Conservation (phyloP, 768 basidiomycete species). For the Suillus weaverae region DNA sequence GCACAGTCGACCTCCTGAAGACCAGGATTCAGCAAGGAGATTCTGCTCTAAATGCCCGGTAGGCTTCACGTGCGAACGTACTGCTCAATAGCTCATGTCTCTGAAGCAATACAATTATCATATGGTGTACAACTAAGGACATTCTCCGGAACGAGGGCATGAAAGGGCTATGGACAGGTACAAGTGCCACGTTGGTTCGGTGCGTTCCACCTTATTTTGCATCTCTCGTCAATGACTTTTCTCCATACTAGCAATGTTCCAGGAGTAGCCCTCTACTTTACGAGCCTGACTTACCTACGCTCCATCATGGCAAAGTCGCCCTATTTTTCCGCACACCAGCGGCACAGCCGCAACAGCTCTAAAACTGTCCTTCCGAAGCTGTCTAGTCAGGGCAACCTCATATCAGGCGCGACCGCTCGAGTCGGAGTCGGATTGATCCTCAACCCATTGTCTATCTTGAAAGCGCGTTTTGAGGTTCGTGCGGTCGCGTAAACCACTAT, state of each 20-base stretch:
- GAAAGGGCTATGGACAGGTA: slow-evolving; percentile 85
- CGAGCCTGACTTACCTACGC: slow-evolving; percentile 81
- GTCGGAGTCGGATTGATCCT: slow-evolving; percentile 79
- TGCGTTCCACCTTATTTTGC: slow-evolving; percentile 22
- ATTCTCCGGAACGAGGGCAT: slow-evolving; percentile 67
- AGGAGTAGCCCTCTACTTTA: slow-evolving; percentile 91
- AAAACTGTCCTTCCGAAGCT: slow-evolving; percentile 68
- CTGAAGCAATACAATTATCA: slow-evolving; percentile 37
- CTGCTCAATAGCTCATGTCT: slow-evolving; percentile 1
- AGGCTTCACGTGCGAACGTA: slow-evolving; percentile 15
- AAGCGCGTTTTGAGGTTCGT: slow-evolving; percentile 87
- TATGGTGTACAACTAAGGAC: slow-evolving; percentile 52
- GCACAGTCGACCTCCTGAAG: slow-evolving; percentile 82
- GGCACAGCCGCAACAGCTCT: slow-evolving; percentile 18
- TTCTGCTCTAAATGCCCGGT: slow-evolving; percentile 41
- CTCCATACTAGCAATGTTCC: slow-evolving; percentile 72
- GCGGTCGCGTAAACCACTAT: neutral
- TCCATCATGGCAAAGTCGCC: slow-evolving; percentile 69
- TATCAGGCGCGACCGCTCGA: slow-evolving; percentile 83
- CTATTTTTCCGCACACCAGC: slow-evolving; percentile 53
- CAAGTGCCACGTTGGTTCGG: slow-evolving; percentile 77
- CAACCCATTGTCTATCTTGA: slow-evolving; percentile 89
- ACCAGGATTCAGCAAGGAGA: slow-evolving; percentile 89
- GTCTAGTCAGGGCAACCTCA: slow-evolving; percentile 74
- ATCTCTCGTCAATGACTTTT: slow-evolving; percentile 8